Evolutionary conservation across 371 early-diverging fungal species (phyloP).

Genomic region (Mortierella sp.): DNA sequence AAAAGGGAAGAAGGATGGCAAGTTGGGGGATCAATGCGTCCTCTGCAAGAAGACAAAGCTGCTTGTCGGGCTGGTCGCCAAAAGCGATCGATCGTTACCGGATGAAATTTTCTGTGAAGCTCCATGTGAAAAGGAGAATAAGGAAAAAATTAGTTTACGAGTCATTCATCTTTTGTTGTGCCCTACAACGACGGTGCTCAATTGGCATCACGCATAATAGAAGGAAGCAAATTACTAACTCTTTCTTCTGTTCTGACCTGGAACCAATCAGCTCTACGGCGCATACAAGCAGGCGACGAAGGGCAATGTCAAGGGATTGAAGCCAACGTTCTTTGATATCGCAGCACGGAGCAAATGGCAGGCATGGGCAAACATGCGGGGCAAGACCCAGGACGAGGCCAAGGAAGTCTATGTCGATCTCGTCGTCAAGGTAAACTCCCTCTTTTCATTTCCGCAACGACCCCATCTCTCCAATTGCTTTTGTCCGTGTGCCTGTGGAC

Average conservation of each 20-base stretch:
- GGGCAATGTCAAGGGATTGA: constrained; percentile 39
- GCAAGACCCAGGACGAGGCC: constrained; percentile 40
- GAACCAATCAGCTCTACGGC: constrained; percentile 39
- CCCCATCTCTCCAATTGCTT: neutral
- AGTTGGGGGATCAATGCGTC: neutral
- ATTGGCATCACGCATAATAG: neutral
- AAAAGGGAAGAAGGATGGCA: neutral
- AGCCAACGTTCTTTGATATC: constrained; percentile 54
- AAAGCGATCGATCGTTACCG: constrained; percentile 8
- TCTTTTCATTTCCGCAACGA: constrained; percentile 9
- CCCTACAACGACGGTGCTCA: neutral
- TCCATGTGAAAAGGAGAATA: constrained; percentile 5
- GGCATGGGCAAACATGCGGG: constrained; percentile 54
- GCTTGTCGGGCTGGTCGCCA: neutral
- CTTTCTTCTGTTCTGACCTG: too few species aligned
- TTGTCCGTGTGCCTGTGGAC: neutral
- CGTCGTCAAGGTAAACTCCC: constrained; percentile 34
- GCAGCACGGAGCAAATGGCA: constrained; percentile 56
- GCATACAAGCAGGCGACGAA: constrained; percentile 54
- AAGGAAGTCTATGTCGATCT: constrained; percentile 42
- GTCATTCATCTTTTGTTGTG: neutral
- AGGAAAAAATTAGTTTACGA: neutral
- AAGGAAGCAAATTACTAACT: neutral
- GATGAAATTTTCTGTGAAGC: neutral
- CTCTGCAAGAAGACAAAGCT: neutral